Evolutionary conservation across 768 basidiomycete genomes (phyloP), one percentile per base, ranked within the genome.

Genomic region (Pleurotus salmoneostramineus): DNA sequence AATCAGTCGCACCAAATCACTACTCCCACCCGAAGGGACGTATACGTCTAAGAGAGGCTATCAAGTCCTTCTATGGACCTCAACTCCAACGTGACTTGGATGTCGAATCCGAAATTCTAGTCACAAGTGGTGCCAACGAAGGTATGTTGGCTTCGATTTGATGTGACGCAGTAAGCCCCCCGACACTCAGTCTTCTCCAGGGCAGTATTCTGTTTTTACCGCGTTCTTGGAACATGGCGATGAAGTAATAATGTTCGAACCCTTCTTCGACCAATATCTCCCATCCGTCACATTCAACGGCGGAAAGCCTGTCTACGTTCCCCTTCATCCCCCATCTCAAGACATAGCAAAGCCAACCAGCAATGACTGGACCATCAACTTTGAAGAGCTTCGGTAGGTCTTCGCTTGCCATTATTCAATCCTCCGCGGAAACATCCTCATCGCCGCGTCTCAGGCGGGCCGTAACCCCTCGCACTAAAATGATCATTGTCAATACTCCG

Each of bases 181-280:
- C 14, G 14, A 21, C 2, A 27, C 50, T 56, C 64, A 54, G 63
- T 45, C 11, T 3, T 50, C 59, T 32, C 27, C 69, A 94, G 95
- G 96, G 27, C 91, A 94, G 79, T 98, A 96, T 71, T 85, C 95
- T 51, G 91, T 95, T 52, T 91, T 96, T 64, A 83, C 87, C 8
- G 97, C 97, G 0, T 98, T 96, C 75, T 72, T 97, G 40, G 88
- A 98, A 60, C 80, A 83, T 37, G 96, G 90, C 3, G 97, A 98
- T 66, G 97, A 99, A 71, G 96, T 98, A 61, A 96, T 99, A 72
- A 88, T 98, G 83, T 95, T 98, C 67, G 97, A 98, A 72, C 96
- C 95, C 1, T 97, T 93, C 79, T 98, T 97, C 68, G 95, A 98
- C 68, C 95, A 98, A 70, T 96, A 95, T 70, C 81, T 95, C 52